A percentile compares a stretch with the other conserved stretches of the same genome.
These are phyloP conservation scores for Monilinia fructigena DNA, from an alignment of 2,329 filamentous ascomycete species.

Conservation along the genomic window DNA sequence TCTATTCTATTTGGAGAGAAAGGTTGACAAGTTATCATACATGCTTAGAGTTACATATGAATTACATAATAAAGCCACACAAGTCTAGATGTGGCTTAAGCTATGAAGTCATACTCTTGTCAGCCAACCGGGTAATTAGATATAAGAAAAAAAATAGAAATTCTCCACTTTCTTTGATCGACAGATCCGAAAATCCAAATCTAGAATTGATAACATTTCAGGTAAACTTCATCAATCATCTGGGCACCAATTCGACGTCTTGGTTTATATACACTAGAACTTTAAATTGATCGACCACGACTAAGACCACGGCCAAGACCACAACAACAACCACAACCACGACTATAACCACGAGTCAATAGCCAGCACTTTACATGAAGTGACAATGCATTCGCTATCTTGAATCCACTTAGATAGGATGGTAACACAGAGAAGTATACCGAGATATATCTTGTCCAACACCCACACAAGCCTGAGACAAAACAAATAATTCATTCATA, in stretches of 20 bases:
- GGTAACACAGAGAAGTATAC: background rate
- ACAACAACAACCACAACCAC: no score
- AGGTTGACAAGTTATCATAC: background rate
- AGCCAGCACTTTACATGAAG: background rate
- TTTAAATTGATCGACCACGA: background rate
- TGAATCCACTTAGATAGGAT: background rate
- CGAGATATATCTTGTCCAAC: conserved; percentile 6
- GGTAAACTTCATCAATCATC: background rate
- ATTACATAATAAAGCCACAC: background rate
- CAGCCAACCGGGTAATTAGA: background rate
- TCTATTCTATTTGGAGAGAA: no score
- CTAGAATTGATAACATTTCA: background rate
- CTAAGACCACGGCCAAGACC: no score
- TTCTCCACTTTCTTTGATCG: background rate
- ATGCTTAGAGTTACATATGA: background rate
- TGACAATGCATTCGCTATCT: conserved; percentile 6
- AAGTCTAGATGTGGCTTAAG: background rate
- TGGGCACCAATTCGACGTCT: background rate
- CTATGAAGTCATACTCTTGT: background rate
- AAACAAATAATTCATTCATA: conserved; percentile 2
- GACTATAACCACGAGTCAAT: no score
- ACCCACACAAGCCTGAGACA: background rate
- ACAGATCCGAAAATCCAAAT: background rate
- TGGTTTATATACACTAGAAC: background rate
- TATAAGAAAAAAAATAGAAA: background rate